Evolutionary conservation across 2,329 filamentous ascomycete genomes (phyloP).

Genomic region (Albophoma yamanashiensis): DNA sequence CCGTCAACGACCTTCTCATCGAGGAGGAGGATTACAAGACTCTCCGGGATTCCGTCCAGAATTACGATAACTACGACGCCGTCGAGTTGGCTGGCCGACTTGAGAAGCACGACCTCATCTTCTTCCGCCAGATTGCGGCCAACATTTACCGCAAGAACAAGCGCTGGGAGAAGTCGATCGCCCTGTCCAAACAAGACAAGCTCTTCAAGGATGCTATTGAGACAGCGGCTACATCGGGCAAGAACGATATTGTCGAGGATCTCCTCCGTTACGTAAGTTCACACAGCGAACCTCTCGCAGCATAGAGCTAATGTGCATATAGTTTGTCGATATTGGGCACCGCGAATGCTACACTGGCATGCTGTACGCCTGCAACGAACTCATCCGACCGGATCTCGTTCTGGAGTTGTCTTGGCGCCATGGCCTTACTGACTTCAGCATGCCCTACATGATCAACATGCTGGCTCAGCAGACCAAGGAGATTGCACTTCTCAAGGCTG

Average conservation of each 20-base stretch:
- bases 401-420: slow-evolving; percentile 97
- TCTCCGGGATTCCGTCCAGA: slow-evolving; percentile 90
- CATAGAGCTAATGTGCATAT: slow-evolving; percentile 1
- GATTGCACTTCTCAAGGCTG: slow-evolving; percentile 75
- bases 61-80: slow-evolving; percentile 98
- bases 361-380: slow-evolving; percentile 96
- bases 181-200: slow-evolving; percentile 97
- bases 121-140: slow-evolving; percentile 97
- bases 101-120: slow-evolving; percentile 95
- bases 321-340: slow-evolving; percentile 99
- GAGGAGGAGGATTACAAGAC: slow-evolving; percentile 99
- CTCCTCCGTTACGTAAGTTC: slow-evolving; percentile 87
- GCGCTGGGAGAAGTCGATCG: slow-evolving; percentile 98
- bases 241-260: slow-evolving; percentile 89
- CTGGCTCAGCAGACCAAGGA: slow-evolving; percentile 82
- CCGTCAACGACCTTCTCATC: slow-evolving; percentile 94
- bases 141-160: slow-evolving; percentile 99
- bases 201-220: slow-evolving; percentile 99
- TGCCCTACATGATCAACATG: slow-evolving; percentile 99
- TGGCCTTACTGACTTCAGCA: slow-evolving; percentile 90
- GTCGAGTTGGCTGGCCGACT: slow-evolving; percentile 84
- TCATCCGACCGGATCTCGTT: slow-evolving; percentile 85
- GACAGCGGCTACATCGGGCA: slow-evolving; percentile 85
- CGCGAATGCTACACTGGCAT: slow-evolving; percentile 99
- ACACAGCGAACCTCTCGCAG: background rate